Evolutionary conservation across 2,329 filamentous ascomycete species (phyloP).

Genomic region (Amesomyces nigricolor): DNA sequence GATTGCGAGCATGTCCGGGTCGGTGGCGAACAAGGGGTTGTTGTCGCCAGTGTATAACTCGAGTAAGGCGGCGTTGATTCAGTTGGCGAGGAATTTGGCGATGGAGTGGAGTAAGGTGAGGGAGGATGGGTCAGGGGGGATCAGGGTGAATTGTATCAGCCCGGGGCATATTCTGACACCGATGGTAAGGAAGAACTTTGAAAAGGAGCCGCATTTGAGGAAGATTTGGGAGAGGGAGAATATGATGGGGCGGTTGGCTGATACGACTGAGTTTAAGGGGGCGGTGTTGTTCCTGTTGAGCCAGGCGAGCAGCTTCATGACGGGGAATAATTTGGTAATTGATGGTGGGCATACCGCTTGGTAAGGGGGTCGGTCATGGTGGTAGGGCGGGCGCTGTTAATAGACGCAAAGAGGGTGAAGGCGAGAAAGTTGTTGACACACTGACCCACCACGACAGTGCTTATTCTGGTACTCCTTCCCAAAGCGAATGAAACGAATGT

Average conservation of each 20-base stretch:
- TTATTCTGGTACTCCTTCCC: too few species aligned
- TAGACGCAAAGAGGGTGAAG: too few species aligned
- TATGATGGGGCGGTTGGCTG: slow-evolving; percentile 70
- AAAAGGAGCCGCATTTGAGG: slow-evolving; percentile 62
- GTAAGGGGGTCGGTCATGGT: slow-evolving; percentile 32
- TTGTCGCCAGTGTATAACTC: slow-evolving; percentile 65
- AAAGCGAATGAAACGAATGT: too few species aligned
- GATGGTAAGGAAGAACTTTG: slow-evolving; percentile 78
- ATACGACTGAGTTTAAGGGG: slow-evolving; percentile 63
- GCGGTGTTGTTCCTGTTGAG: slow-evolving; percentile 63
- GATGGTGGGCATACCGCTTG: slow-evolving; percentile 64
- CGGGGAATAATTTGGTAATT: slow-evolving; percentile 60
- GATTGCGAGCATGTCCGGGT: slow-evolving; percentile 64
- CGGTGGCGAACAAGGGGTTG: slow-evolving; percentile 57
- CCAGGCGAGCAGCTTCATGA: slow-evolving; percentile 65
- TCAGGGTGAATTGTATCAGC: slow-evolving; percentile 75
- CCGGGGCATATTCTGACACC: slow-evolving; percentile 75
- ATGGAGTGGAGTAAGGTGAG: slow-evolving; percentile 52
- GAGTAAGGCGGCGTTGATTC: slow-evolving; percentile 67
- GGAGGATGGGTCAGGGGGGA: slow-evolving; percentile 53
- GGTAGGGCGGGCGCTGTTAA: too few species aligned
- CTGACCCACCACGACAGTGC: too few species aligned
- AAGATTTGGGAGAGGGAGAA: slow-evolving; percentile 74
- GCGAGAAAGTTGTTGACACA: too few species aligned
- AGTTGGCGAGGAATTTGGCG: slow-evolving; percentile 64